Evolutionary conservation across 441 rosid species (phyloP), one percentile per base, ranked within the genome.

Genomic region (Pelargonium cotyledonis): DNA sequence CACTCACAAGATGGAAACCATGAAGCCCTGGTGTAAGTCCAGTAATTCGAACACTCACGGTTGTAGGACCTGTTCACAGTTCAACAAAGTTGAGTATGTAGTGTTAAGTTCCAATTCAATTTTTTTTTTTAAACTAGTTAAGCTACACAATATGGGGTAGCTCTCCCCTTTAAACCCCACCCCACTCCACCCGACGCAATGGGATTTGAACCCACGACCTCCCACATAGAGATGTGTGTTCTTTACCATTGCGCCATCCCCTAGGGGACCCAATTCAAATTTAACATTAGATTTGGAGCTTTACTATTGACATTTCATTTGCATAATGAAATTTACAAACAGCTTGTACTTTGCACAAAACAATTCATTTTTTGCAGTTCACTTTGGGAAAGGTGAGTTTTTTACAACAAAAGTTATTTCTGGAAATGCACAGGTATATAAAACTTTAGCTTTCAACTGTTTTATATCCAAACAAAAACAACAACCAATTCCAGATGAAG

Each of bases 1-100:
- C 41, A 70, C 86, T 83, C 73, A 93, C 97, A 1, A 93, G 81
- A 77, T 90, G 97, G 80, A 93, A 90, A 15, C 97, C 98, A 76
- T 89, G 98, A 74, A 53, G 91, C 66, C 97, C 97, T 47, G 95
- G 96, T 72, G 93, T 73, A 65, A 93, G 97, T 21, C 97, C 98
- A 5, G 90, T 82, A 65, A 93, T 68, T 21, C 89, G 87, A 81
- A 85, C 95, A 76, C 81, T 91, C 72, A 89, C 98, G 12, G 88
- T 84, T 3, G 97, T 91, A 21, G 97, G 88, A 74, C 96, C 97
- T 93, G 75, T 70, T 43, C 61, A 63, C 73, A 79, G 66, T 8
- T 44, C 26, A 82, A 74, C 29, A 53, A 62, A 23, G 38, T 70
- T 51, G 2, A 11, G 53, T 46, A 46, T n/a, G n/a, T n/a, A n/a